phyloP scores from a whole-genome alignment of 73 alveolate species.

The Paramecium tetraurelia region DNA sequence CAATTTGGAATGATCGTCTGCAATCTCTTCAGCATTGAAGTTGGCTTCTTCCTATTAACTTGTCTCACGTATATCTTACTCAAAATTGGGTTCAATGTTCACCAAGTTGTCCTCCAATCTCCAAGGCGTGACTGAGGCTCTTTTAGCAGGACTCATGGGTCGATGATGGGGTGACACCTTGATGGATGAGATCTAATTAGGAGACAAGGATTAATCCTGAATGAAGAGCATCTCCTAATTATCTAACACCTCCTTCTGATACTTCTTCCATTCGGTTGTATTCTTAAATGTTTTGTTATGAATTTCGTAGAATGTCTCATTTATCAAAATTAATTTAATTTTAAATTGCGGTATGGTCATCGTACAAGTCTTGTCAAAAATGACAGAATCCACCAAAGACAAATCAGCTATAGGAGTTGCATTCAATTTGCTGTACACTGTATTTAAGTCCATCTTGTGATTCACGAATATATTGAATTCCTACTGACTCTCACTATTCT shows the following conservation, averaged over 20 bases:
- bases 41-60: slow-evolving; percentile 45
- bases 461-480: background rate
- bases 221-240: background rate
- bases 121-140: slow-evolving; percentile 25
- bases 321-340: background rate
- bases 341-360: slow-evolving; percentile 22
- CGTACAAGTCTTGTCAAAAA: slow-evolving; percentile 37
- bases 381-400: background rate
- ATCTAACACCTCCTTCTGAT: background rate
- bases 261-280: slow-evolving; percentile 2
- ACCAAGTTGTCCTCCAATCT: slow-evolving; percentile 19
- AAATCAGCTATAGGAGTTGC: slow-evolving; percentile 35
- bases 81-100: background rate
- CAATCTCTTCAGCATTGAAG: slow-evolving; percentile 37
- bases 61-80: slow-evolving; percentile 21
- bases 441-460: background rate
- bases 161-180: slow-evolving; percentile 3
- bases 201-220: background rate
- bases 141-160: slow-evolving; percentile 35
- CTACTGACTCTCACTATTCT: background rate
- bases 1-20: slow-evolving; percentile 21
- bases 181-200: background rate
- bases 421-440: background rate
- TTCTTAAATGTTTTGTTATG: slow-evolving; percentile 33
- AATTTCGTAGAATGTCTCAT: background rate